Evolutionary conservation across 805 yeast genomes (phyloP), one percentile per base, ranked within the genome.

Genomic region (Allodekkera sacchari): DNA sequence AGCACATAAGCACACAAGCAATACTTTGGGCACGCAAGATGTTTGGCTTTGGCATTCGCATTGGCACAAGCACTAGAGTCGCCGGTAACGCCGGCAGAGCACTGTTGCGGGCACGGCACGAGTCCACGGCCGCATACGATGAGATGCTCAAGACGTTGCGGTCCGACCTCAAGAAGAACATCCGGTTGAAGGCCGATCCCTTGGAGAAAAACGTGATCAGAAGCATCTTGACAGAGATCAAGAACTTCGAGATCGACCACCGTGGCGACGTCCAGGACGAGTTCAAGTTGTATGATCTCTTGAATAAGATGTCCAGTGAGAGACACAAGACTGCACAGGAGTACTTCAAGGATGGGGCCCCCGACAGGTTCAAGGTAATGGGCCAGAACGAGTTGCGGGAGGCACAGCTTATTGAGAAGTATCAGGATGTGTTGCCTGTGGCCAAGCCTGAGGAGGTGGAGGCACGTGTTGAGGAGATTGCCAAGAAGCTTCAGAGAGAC

Each of bases 181-280:
- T 59, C 32, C 46, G 62, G 38, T 35, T 41, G 32, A 59, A 52
- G 30, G 56, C 55, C 12, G 59, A 57, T 31, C 48, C 49, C 4
- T 31, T 57, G 14, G 58, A 57, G 42, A 62, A 63, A 33, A 63
- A 59, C 32, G 64, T 64, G 22, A 55, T 63, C 30, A 53, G 66
- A 42, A 39, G 59, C 21, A 52, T 63, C 11, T 43, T 63, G 37
- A 50, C 63, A 16, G 63, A 60, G 30, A 53, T 63, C 32, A 63
- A 63, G 39, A 63, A 63, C 40, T 37, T 53, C 22, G 63, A 58
- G 41, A 53, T 59, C 29, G 55, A 48, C 13, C 47, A 47, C 25
- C 48, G 47, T 9, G 50, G 39, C 13, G 41, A 44, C 22, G 40
- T 44, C 20, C 44, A 47, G 15, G 56, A 55, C 33, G 57, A 57